phyloP scores from a whole-genome alignment of 306 rosid genomes.

The Quercus ilex region DNA sequence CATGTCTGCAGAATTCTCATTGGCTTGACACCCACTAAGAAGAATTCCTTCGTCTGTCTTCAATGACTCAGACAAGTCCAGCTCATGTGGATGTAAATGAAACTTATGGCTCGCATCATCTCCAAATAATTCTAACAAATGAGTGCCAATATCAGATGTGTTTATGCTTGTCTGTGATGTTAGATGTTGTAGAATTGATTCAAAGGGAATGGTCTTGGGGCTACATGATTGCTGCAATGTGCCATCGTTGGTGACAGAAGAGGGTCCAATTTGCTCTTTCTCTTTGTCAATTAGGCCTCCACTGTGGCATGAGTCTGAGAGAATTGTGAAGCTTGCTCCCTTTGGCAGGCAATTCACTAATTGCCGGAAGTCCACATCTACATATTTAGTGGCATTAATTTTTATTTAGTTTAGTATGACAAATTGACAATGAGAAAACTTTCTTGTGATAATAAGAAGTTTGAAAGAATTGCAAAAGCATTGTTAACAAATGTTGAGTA shows the following conservation, averaged over 20 bases:
- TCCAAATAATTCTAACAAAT: conserved; percentile 58
- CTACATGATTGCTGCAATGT: conserved; percentile 10
- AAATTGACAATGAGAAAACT: neutral
- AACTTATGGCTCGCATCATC: conserved; percentile 64
- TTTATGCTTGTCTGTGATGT: conserved; percentile 52
- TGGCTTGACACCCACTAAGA: conserved; percentile 82
- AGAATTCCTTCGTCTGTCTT: conserved; percentile 71
- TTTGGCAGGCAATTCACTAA: conserved; percentile 62
- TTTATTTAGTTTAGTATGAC: neutral
- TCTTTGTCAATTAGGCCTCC: conserved; percentile 96
- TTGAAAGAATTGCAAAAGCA: too few species aligned
- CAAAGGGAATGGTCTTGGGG: conserved; percentile 57
- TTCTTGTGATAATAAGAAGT: too few species aligned
- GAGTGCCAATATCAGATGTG: conserved; percentile 67
- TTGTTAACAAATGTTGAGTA: too few species aligned
- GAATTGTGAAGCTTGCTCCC: conserved; percentile 66
- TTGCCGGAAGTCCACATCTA: conserved; percentile 82
- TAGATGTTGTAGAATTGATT: conserved; percentile 51
- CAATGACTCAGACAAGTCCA: conserved; percentile 21
- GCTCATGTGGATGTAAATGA: conserved; percentile 25
- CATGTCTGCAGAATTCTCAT: conserved; percentile 78
- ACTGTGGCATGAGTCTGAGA: conserved; percentile 93
- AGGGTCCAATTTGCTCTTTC: conserved; percentile 86
- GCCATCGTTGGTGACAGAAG: neutral
- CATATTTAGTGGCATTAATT: neutral